Evolutionary conservation across 2,329 filamentous ascomycete genomes (phyloP).

Genomic region (Cyphellophora attinorum): DNA sequence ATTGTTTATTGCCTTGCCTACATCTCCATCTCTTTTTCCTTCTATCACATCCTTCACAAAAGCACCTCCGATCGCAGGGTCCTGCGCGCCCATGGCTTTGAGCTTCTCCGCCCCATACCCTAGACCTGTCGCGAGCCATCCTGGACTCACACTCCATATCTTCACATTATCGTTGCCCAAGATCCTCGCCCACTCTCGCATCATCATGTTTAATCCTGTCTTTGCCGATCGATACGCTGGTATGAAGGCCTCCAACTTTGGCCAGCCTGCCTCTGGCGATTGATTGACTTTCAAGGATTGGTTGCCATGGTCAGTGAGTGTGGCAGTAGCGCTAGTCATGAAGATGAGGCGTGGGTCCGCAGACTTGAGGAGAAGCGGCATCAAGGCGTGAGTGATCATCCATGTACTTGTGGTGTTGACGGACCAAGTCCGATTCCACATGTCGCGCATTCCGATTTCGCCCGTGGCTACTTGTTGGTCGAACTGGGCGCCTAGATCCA

Average conservation of each 20-base stretch:
- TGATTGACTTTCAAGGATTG: slow-evolving; percentile 30
- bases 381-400: slow-evolving; percentile 36
- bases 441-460: slow-evolving; percentile 27
- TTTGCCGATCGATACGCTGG: slow-evolving; percentile 33
- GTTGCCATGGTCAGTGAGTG: slow-evolving; percentile 22
- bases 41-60: slow-evolving; percentile 22
- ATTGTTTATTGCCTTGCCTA: slow-evolving; percentile 21
- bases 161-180: slow-evolving; percentile 42
- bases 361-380: slow-evolving; percentile 42
- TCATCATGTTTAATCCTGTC: slow-evolving; percentile 40
- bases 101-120: slow-evolving; percentile 20
- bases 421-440: slow-evolving; percentile 39
- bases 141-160: slow-evolving; percentile 40
- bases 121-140: slow-evolving; percentile 39
- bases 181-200: slow-evolving; percentile 34
- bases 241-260: slow-evolving; percentile 24
- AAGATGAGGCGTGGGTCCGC: slow-evolving; percentile 40
- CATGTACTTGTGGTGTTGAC: slow-evolving; percentile 43
- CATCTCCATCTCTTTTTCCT: slow-evolving; percentile 23
- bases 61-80: slow-evolving; percentile 22
- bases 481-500: slow-evolving; percentile 15
- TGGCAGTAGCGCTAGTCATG: slow-evolving; percentile 35
- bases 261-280: slow-evolving; percentile 34
- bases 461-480: slow-evolving; percentile 22
- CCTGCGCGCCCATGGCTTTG: slow-evolving; percentile 21